Conservation (phyloP, 805 yeast genomes). For the Starmerella powellii region DNA sequence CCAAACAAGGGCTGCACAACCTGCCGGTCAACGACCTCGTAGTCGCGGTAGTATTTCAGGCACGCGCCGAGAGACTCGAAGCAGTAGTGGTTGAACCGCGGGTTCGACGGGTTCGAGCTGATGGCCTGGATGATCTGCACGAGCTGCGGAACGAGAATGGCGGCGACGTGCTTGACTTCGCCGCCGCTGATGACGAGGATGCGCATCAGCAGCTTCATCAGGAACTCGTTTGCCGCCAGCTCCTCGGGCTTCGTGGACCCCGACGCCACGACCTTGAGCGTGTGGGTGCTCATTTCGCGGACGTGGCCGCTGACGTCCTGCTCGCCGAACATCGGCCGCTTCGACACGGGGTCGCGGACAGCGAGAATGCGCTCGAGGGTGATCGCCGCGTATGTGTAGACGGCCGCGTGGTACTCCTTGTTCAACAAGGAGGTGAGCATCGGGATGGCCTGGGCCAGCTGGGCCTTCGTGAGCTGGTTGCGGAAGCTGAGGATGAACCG, state of each 20-base stretch:
- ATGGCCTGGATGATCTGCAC: conserved; percentile 57
- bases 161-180: conserved; percentile 26
- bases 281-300: conserved; percentile 47
- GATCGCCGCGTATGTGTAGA: conserved; percentile 85
- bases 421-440: conserved; percentile 58
- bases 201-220: conserved; percentile 81
- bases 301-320: conserved; percentile 52
- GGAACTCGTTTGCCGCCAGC: conserved; percentile 85
- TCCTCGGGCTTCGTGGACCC: conserved; percentile 67
- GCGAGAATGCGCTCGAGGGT: conserved; percentile 82
- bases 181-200: conserved; percentile 63
- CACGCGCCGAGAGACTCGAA: conserved; percentile 80
- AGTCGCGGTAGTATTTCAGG: conserved; percentile 37
- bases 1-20: conserved; percentile 56
- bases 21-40: conserved; percentile 33
- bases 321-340: conserved; percentile 52
- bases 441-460: conserved; percentile 68
- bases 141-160: conserved; percentile 48
- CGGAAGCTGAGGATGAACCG: conserved; percentile 81
- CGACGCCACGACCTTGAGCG: conserved; percentile 54
- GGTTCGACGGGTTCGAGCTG: conserved; percentile 86
- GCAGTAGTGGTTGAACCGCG: conserved; percentile 78
- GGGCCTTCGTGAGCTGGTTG: conserved; percentile 82
- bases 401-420: conserved; percentile 53
- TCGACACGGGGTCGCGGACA: conserved; percentile 38